Conservation (phyloP, 345 rosid species). For the Pistacia vera region DNA sequence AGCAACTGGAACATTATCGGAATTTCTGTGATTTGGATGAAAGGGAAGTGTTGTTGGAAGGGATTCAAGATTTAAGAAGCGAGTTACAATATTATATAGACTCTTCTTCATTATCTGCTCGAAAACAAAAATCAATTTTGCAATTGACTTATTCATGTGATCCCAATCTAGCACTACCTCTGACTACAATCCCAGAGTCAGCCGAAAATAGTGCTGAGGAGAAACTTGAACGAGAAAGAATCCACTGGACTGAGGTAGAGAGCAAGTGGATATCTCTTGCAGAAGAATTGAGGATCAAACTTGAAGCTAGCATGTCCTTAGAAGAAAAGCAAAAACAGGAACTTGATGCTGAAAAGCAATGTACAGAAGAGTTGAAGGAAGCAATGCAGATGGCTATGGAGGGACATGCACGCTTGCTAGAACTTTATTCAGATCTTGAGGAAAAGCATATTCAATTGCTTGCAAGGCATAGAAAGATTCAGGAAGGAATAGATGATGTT, state of each 20-base stretch:
- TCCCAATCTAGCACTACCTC: conserved; percentile 41
- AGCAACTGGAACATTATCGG: conserved; percentile 75
- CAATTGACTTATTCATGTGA: conserved; percentile 65
- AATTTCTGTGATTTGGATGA: conserved; percentile 89
- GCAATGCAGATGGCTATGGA: conserved; percentile 98
- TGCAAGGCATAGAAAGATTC: conserved; percentile 88
- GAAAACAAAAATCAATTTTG: conserved; percentile 52
- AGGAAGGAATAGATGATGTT: conserved; percentile 90
- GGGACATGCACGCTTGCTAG: conserved; percentile 95
- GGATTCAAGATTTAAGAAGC: conserved; percentile 83
- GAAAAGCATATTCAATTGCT: conserved; percentile 93
- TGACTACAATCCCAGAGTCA: conserved; percentile 60
- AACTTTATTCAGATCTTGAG: conserved; percentile 93
- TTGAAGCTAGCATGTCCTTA: conserved; percentile 56
- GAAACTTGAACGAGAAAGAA: conserved; percentile 66
- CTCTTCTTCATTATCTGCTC: conserved; percentile 56
- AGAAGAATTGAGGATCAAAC: conserved; percentile 83
- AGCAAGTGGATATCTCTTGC: conserved; percentile 92
- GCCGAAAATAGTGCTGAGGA: conserved; percentile 54
- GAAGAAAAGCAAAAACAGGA: conserved; percentile 76
- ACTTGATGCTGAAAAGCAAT: conserved; percentile 76
- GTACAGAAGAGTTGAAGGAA: conserved; percentile 80
- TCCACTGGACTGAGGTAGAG: conserved; percentile 76
- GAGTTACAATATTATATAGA: conserved; percentile 82
- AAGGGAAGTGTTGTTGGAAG: conserved; percentile 90